phyloP scores from a whole-genome alignment of 2,329 filamentous ascomycete species.

The Lasiodiplodia sp. region DNA sequence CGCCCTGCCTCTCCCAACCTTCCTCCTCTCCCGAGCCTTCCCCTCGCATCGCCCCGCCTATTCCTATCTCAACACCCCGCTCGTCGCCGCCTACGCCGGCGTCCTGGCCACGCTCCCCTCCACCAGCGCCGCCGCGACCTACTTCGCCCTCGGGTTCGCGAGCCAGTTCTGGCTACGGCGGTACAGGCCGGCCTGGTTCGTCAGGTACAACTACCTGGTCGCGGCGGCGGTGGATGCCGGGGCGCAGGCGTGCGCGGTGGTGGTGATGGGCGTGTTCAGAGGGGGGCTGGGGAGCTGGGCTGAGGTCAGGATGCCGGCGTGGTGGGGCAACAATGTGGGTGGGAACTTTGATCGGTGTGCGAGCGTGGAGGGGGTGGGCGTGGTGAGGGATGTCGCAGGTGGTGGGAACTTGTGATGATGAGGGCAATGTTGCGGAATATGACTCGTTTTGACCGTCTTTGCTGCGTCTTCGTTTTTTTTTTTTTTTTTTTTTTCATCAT shows the following conservation, averaged over 20 bases:
- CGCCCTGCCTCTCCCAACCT: constrained; percentile 46
- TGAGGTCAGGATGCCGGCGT: constrained; percentile 36
- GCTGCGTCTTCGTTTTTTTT: not conserved
- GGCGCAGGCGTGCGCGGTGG: constrained; percentile 51
- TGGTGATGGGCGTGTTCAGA: constrained; percentile 54
- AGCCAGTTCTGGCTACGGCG: constrained; percentile 48
- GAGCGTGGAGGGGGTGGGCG: not conserved
- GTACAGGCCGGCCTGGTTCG: constrained; percentile 33
- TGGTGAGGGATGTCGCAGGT: constrained; percentile 22
- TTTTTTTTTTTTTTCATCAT: not conserved
- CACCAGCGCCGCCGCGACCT: constrained; percentile 47
- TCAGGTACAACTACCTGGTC: constrained; percentile 77
- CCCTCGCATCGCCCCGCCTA: constrained; percentile 37
- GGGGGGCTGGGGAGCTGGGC: constrained; percentile 44
- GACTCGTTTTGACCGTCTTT: too few species aligned
- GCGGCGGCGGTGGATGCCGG: constrained; percentile 75
- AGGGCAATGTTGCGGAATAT: not conserved
- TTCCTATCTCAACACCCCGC: constrained; percentile 50
- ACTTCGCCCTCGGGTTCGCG: constrained; percentile 46
- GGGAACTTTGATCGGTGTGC: constrained; percentile 33
- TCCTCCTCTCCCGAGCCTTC: constrained; percentile 36
- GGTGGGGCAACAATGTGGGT: constrained; percentile 34
- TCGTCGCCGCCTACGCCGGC: constrained; percentile 54
- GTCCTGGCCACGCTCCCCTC: constrained; percentile 40
- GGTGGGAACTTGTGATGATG: not conserved